These are phyloP conservation scores for Allantophomopsis cytisporea DNA, from an alignment of 2,329 filamentous ascomycete genomes.

Conservation along the genomic window DNA sequence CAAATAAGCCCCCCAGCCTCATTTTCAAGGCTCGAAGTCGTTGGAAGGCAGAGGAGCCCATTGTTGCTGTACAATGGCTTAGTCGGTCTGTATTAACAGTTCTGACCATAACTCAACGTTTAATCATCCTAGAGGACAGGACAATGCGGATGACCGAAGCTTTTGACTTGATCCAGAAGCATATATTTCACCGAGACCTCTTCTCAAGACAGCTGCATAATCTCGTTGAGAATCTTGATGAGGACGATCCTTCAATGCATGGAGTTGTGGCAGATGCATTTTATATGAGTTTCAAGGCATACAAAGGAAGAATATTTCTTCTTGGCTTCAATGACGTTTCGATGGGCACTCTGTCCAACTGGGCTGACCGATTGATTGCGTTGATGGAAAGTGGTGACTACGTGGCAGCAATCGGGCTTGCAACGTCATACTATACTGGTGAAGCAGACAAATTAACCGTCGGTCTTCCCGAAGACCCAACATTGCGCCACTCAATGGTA, in stretches of 20 bases:
- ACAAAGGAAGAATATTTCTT: conserved; percentile 86
- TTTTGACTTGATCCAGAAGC: conserved; percentile 81
- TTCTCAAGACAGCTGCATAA: conserved; percentile 79
- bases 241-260: conserved; percentile 80
- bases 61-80: conserved; percentile 94
- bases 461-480: conserved; percentile 75
- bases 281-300: conserved; percentile 92
- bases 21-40: conserved; percentile 72
- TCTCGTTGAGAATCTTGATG: conserved; percentile 78
- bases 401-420: conserved; percentile 78
- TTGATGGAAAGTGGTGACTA: conserved; percentile 97
- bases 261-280: conserved; percentile 95
- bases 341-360: conserved; percentile 87
- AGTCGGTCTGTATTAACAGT: conserved; percentile 85
- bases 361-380: conserved; percentile 86
- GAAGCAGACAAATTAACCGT: conserved; percentile 90
- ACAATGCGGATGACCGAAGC: conserved; percentile 86
- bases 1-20: conserved; percentile 65
- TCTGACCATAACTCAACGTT: conserved; percentile 83
- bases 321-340: conserved; percentile 89
- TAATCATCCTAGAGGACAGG: conserved; percentile 84
- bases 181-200: conserved; percentile 82
- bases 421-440: conserved; percentile 83
- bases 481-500: conserved; percentile 66
- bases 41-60: conserved; percentile 90